These are phyloP conservation scores for Dissophora ornata DNA, from an alignment of 192 early-diverging fungal species.

Conservation along the genomic window DNA sequence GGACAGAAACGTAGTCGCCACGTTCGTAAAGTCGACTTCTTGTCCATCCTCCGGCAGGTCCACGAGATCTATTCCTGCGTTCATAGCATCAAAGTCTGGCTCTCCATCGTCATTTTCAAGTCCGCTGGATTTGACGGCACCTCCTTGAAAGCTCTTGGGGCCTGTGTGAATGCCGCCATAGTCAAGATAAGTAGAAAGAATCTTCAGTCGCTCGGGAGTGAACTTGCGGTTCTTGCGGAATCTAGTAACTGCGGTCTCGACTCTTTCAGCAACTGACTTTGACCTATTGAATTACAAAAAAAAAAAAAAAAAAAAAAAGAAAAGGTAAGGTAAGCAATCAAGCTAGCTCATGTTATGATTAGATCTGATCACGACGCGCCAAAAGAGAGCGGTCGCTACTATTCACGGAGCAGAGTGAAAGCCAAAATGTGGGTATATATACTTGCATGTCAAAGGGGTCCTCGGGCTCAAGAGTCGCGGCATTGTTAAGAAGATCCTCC, in stretches of 20 bases:
- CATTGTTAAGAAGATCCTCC: slow-evolving; percentile 50
- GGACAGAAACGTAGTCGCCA: slow-evolving; percentile 62
- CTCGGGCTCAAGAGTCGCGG: slow-evolving; percentile 34
- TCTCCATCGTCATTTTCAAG: slow-evolving; percentile 48
- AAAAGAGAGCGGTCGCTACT: too few relatives aligned
- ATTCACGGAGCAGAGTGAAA: too few relatives aligned
- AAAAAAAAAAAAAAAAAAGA: neutral
- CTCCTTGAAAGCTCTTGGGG: slow-evolving; percentile 62
- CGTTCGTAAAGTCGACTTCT: slow-evolving; percentile 56
- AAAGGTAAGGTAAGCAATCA: slow-evolving; percentile 1
- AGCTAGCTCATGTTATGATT: too few relatives aligned
- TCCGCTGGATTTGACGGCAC: slow-evolving; percentile 40
- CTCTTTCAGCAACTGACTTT: slow-evolving; percentile 55
- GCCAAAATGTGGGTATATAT: slow-evolving; percentile 1
- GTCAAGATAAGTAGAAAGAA: slow-evolving; percentile 61
- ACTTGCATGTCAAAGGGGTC: slow-evolving; percentile 61
- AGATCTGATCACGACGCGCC: too few relatives aligned
- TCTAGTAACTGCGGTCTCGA: slow-evolving; percentile 63
- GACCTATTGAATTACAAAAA: slow-evolving; percentile 48
- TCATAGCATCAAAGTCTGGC: slow-evolving; percentile 57
- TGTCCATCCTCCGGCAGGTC: slow-evolving; percentile 55
- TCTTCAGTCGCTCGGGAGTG: slow-evolving; percentile 41
- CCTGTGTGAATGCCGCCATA: slow-evolving; percentile 66
- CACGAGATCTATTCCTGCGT: slow-evolving; percentile 55
- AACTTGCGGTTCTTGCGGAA: slow-evolving; percentile 69